These are phyloP conservation scores for Phytophthora hybrid DNA, from an alignment of 352 stramenopile species.

Conservation along the genomic window DNA sequence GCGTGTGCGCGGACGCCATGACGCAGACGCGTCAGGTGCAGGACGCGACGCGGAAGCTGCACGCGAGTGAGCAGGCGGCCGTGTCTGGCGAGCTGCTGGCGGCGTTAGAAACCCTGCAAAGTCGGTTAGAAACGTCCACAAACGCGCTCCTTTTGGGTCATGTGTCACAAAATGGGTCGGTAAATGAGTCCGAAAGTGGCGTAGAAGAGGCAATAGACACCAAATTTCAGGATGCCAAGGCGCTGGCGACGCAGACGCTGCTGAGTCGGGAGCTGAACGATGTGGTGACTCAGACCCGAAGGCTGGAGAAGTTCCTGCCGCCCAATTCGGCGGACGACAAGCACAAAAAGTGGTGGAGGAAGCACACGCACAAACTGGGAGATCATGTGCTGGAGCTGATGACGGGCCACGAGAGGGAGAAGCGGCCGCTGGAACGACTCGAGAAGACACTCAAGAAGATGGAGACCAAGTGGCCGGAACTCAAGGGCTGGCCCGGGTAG, in stretches of 20 bases:
- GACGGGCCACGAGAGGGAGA: neutral
- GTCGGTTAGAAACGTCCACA: constrained; percentile 26
- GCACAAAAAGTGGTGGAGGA: constrained; percentile 40
- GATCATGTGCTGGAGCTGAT: constrained; percentile 23
- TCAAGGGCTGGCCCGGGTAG: constrained; percentile 31
- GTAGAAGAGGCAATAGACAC: neutral
- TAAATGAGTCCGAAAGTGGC: constrained; percentile 13
- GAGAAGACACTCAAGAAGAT: constrained; percentile 27
- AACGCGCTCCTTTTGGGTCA: constrained; percentile 11
- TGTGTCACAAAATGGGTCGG: neutral
- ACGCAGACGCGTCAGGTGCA: constrained; percentile 44
- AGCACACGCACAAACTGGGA: constrained; percentile 25
- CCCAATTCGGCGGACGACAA: constrained; percentile 22
- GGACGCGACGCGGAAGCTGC: constrained; percentile 43
- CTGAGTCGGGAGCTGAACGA: constrained; percentile 19
- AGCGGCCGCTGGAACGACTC: constrained; percentile 1
- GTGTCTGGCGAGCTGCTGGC: constrained; percentile 42
- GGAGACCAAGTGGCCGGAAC: constrained; percentile 30
- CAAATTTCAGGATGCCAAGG: constrained; percentile 19
- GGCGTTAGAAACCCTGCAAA: constrained; percentile 45
- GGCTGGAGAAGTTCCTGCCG: constrained; percentile 34
- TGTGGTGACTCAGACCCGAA: constrained; percentile 6
- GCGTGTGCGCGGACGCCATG: constrained; percentile 36
- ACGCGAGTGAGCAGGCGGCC: constrained; percentile 22
- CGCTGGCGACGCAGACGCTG: constrained; percentile 24